These are phyloP conservation scores for Auriscalpium microsporum DNA, from an alignment of 768 basidiomycete species.

Conservation along the genomic window DNA sequence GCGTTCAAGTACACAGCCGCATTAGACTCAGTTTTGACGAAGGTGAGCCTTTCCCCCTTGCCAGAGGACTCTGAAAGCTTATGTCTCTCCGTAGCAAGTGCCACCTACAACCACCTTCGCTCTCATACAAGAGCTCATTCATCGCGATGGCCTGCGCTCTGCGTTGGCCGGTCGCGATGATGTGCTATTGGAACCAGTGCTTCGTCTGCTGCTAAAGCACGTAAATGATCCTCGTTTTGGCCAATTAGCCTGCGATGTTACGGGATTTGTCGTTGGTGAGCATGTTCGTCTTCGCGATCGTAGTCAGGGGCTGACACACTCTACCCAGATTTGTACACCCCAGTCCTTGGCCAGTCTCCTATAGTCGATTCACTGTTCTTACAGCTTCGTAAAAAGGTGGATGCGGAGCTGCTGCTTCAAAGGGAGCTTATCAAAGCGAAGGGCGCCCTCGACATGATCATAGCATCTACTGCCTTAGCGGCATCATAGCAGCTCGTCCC, in stretches of 20 bases:
- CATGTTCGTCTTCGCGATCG: neutral
- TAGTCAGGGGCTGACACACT: slow-evolving; percentile 6
- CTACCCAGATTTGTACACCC: slow-evolving; percentile 75
- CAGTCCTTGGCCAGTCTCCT: slow-evolving; percentile 90
- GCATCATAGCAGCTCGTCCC: slow-evolving; percentile 7
- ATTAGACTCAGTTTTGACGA: slow-evolving; percentile 82
- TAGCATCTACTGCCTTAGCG: slow-evolving; percentile 45
- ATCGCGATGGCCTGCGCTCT: slow-evolving; percentile 79
- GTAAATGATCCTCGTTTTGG: slow-evolving; percentile 89
- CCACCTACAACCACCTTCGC: slow-evolving; percentile 84
- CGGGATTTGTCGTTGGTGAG: slow-evolving; percentile 77
- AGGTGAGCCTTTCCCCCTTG: slow-evolving; percentile 37
- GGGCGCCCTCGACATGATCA: slow-evolving; percentile 88
- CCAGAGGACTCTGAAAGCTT: neutral
- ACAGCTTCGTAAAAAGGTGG: slow-evolving; percentile 75
- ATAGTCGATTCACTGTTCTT: slow-evolving; percentile 82
- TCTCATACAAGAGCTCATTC: slow-evolving; percentile 85
- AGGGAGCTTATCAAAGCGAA: slow-evolving; percentile 72
- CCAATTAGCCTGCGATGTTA: slow-evolving; percentile 76
- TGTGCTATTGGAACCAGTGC: slow-evolving; percentile 82
- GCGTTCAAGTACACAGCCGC: slow-evolving; percentile 92
- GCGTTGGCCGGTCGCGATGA: slow-evolving; percentile 91
- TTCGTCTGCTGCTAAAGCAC: slow-evolving; percentile 79
- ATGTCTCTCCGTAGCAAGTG: slow-evolving; percentile 46
- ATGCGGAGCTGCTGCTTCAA: slow-evolving; percentile 82